phyloP scores from a whole-genome alignment of 768 basidiomycete species.

The Lentinula sp. region DNA sequence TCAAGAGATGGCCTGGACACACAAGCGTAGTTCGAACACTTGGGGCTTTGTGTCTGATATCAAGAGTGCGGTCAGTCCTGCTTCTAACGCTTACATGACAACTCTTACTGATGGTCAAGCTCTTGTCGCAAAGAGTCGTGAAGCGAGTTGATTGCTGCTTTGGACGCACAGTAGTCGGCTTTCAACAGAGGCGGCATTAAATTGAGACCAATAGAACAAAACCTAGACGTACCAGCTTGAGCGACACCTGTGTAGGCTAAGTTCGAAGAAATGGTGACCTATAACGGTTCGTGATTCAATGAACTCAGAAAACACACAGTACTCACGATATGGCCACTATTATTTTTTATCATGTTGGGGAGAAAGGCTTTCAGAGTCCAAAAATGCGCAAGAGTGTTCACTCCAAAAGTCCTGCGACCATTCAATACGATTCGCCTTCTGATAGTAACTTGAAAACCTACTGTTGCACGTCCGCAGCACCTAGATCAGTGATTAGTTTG shows the following conservation, averaged over 20 bases:
- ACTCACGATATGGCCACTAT: constrained; percentile 80
- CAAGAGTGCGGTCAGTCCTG: not conserved
- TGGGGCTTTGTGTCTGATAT: constrained; percentile 59
- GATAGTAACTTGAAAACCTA: constrained; percentile 22
- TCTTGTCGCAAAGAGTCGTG: constrained; percentile 87
- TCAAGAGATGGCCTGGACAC: constrained; percentile 73
- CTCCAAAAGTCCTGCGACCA: constrained; percentile 63
- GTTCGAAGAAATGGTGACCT: constrained; percentile 78
- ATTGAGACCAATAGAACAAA: not conserved
- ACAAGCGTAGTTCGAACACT: constrained; percentile 85
- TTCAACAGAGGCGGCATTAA: constrained; percentile 6
- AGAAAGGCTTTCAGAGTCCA: constrained; percentile 93
- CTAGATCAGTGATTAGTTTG: constrained; percentile 76
- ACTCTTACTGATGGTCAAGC: constrained; percentile 63
- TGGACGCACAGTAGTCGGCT: constrained; percentile 92
- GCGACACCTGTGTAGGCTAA: constrained; percentile 66
- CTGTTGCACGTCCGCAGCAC: constrained; percentile 75
- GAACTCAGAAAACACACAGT: not conserved
- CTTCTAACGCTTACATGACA: not conserved
- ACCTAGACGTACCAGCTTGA: constrained; percentile 58
- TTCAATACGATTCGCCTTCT: not conserved
- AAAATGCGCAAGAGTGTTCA: constrained; percentile 86
- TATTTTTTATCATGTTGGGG: constrained; percentile 74
- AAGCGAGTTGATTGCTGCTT: constrained; percentile 78
- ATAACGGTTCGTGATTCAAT: constrained; percentile 7